Percentiles rank a stretch among this genome's conserved stretches.
These are phyloP conservation scores for Lenwebbia sp. DNA, from an alignment of 345 rosid genomes.

Conservation along the genomic window DNA sequence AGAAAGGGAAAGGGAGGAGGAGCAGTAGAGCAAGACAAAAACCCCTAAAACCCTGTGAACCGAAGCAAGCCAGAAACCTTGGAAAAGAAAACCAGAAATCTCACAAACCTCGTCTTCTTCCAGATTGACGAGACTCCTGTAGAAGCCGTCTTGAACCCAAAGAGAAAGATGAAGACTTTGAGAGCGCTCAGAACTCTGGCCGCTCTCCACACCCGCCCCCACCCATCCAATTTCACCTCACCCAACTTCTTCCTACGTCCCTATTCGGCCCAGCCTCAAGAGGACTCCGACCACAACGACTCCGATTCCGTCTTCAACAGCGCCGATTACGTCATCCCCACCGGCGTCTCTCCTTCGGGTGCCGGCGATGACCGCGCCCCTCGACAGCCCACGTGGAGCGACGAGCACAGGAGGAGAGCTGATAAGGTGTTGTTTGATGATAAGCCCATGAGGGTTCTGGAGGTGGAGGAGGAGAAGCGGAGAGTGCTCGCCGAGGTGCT, in stretches of 20 bases:
- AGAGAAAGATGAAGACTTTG: background rate
- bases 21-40: background rate
- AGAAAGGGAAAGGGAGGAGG: rapidly evolving
- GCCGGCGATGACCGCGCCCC: background rate
- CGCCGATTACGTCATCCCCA: constrained; percentile 27
- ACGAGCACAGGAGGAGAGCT: constrained; percentile 46
- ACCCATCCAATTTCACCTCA: constrained; percentile 3
- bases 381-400: constrained; percentile 53
- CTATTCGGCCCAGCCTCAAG: constrained; percentile 52
- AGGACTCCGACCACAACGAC: constrained; percentile 12
- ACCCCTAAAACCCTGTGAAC: background rate
- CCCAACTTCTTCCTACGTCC: constrained; percentile 20
- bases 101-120: background rate
- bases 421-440: constrained; percentile 37
- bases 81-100: background rate
- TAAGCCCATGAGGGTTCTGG: constrained; percentile 12
- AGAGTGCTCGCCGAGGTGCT: constrained; percentile 64
- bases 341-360: background rate
- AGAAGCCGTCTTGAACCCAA: background rate
- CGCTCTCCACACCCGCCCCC: background rate
- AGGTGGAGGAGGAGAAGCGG: constrained; percentile 32
- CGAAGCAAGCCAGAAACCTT: background rate
- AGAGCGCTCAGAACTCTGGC: background rate
- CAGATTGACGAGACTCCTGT: background rate
- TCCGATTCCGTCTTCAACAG: constrained; percentile 48